Evolutionary conservation across 2,329 filamentous ascomycete genomes (phyloP), one percentile per base, ranked within the genome.

Genomic region (Paecilomyces fulvus): DNA sequence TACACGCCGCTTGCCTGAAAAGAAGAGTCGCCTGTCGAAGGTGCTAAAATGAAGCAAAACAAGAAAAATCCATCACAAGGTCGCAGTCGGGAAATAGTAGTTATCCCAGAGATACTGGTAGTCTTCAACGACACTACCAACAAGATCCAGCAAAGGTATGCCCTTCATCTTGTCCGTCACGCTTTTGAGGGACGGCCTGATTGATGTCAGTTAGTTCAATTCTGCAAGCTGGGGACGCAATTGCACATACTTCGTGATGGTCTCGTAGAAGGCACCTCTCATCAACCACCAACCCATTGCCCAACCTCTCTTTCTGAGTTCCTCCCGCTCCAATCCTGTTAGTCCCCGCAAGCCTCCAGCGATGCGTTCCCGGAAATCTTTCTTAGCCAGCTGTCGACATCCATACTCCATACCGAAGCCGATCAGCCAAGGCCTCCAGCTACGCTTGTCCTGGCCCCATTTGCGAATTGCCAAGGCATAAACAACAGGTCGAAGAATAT

Each of bases 61-160:
- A 54, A 58, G 59, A 57, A 43, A 54, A 55, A 55, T 56, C 57
- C 51, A 56, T 67, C 60, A 75, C 51, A 75, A 64, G 11, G 83
- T 86, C 25, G 83, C 80, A 1, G 83, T 87, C 17, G 83, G 80
- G 73, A 97, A 99, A 74, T 97, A 95, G 73, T 96, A 97, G 65
- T 95, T 92, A 74, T 96, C 91, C 94, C 94, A 99, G 30, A 99
- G 79, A 71, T 95, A 97, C 73, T 96, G 90, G 70, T 99, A 99
- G 71, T 99, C 94, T 70, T 96, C 91, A 60, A 97, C 74, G 50
- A 99, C 87, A 56, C 89, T 90, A 8, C 86, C 88, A 23, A 96
- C 79, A 69, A 99, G 83, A 62, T 88, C 85, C 51, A 95, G 83
- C 72, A 96, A 79, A 54, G 88, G 85, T 67, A 86, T 87, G 62